A percentile compares a stretch with the other conserved stretches of the same genome.
phyloP scores from a whole-genome alignment of 257 asterid species.

The Jacaranda mimosifolia region DNA sequence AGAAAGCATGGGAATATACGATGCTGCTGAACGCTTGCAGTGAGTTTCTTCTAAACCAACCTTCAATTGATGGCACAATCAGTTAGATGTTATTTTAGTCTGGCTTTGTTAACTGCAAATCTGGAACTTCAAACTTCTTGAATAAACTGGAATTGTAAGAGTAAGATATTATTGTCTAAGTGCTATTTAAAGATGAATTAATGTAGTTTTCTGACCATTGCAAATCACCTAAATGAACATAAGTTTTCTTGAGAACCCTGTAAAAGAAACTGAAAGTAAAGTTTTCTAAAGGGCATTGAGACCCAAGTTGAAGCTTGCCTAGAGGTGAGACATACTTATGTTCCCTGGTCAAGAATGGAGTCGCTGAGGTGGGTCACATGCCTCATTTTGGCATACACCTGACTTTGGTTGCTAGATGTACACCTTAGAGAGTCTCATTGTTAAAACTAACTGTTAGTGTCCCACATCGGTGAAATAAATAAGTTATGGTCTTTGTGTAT shows the following conservation, averaged over 20 bases:
- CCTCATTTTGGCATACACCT: not conserved
- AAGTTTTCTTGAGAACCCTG: no score
- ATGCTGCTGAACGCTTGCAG: slow-evolving; percentile 95
- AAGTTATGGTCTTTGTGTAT: no score
- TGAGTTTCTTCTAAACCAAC: slow-evolving; percentile 53
- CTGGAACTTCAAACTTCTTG: slow-evolving; percentile 2
- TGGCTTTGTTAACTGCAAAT: not conserved
- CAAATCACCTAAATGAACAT: no score
- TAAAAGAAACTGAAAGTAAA: no score
- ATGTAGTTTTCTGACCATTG: not conserved
- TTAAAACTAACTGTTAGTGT: no score
- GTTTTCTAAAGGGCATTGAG: no score
- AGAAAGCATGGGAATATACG: slow-evolving; percentile 86
- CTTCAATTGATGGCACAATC: slow-evolving; percentile 25
- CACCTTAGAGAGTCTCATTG: no score
- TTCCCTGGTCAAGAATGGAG: not conserved
- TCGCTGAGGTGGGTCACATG: not conserved
- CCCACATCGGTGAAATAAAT: no score
- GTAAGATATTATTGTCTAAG: not conserved
- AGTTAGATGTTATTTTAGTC: slow-evolving; percentile 20
- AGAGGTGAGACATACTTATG: no score
- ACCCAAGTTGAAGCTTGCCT: no score
- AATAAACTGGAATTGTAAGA: not conserved
- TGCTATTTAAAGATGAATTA: not conserved
- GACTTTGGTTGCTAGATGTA: no score